Evolutionary conservation across 768 basidiomycete species (phyloP).

Genomic region (Obba rivulosa): DNA sequence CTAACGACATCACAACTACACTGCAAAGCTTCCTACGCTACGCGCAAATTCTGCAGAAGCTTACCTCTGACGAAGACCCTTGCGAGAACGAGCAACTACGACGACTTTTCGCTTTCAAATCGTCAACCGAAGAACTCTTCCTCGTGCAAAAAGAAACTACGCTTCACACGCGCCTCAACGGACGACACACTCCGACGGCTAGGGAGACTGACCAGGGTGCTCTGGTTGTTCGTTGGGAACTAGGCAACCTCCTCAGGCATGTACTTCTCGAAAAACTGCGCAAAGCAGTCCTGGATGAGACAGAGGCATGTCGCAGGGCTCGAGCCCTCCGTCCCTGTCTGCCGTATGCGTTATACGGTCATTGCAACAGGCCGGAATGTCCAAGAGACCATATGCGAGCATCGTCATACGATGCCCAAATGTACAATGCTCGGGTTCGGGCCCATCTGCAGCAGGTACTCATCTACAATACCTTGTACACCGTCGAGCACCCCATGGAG

Average conservation of each 20-base stretch:
- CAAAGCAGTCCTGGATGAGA: slow-evolving; percentile 26
- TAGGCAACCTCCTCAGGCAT: slow-evolving; percentile 20
- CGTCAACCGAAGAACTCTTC: slow-evolving; percentile 25
- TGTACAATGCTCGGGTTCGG: slow-evolving; percentile 38
- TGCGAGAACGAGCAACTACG: slow-evolving; percentile 16
- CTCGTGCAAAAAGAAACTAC: slow-evolving; percentile 23
- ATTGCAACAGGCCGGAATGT: slow-evolving; percentile 26
- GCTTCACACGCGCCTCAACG: slow-evolving; percentile 10
- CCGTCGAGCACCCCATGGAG: neutral
- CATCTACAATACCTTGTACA: slow-evolving; percentile 34
- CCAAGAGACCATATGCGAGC: slow-evolving; percentile 30
- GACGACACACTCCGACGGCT: neutral
- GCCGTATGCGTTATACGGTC: slow-evolving; percentile 1
- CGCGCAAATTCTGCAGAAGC: slow-evolving; percentile 21
- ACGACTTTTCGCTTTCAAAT: slow-evolving; percentile 31
- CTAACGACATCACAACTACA: neutral
- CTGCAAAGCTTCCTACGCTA: neutral
- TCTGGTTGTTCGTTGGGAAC: slow-evolving; percentile 9
- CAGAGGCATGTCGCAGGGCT: slow-evolving; percentile 25
- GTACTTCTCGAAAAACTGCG: slow-evolving; percentile 24
- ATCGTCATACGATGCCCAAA: slow-evolving; percentile 21
- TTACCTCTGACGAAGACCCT: slow-evolving; percentile 24
- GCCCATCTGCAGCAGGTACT: slow-evolving; percentile 45
- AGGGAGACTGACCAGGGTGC: slow-evolving; percentile 1
- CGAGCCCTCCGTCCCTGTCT: slow-evolving; percentile 37